phyloP scores from a whole-genome alignment of 441 rosid species.

The Eutrema salsugineum region DNA sequence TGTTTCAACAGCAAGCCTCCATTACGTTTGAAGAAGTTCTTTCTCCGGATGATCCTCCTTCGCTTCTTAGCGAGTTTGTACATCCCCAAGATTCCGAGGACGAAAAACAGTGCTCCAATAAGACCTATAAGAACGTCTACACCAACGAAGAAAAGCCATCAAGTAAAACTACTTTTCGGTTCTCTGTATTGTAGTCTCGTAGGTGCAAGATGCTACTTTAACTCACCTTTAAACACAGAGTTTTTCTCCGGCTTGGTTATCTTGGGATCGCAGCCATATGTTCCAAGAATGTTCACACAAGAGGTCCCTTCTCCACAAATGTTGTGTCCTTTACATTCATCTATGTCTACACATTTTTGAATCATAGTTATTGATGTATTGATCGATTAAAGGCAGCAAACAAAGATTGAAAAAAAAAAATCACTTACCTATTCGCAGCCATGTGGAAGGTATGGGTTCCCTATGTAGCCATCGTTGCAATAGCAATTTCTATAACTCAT shows the following conservation, averaged over 20 bases:
- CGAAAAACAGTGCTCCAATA: not conserved
- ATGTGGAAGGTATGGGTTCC: constrained; percentile 35
- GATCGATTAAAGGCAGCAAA: no score
- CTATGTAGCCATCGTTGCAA: constrained; percentile 31
- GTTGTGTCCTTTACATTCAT: not conserved
- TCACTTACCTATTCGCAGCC: constrained; percentile 38
- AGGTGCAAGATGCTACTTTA: not conserved
- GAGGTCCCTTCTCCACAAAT: not conserved
- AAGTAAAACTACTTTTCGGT: not conserved
- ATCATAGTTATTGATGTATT: no score
- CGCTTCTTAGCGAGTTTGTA: constrained; percentile 12
- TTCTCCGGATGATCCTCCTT: constrained; percentile 1
- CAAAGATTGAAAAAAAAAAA: not conserved
- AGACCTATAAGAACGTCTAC: constrained; percentile 21
- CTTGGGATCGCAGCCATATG: not conserved
- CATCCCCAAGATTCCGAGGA: not conserved
- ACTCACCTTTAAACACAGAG: constrained; percentile 6
- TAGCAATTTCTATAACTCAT: constrained; percentile 25
- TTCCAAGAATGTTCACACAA: not conserved
- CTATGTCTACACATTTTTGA: constrained; percentile 7
- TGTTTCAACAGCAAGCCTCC: constrained; percentile 32
- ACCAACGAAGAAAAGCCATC: not conserved
- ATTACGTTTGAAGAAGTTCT: constrained; percentile 31
- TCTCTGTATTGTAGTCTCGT: not conserved
- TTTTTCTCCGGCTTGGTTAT: not conserved